Conservation (phyloP, 2,329 filamentous ascomycete species). For the Escovopsis sp. region DNA sequence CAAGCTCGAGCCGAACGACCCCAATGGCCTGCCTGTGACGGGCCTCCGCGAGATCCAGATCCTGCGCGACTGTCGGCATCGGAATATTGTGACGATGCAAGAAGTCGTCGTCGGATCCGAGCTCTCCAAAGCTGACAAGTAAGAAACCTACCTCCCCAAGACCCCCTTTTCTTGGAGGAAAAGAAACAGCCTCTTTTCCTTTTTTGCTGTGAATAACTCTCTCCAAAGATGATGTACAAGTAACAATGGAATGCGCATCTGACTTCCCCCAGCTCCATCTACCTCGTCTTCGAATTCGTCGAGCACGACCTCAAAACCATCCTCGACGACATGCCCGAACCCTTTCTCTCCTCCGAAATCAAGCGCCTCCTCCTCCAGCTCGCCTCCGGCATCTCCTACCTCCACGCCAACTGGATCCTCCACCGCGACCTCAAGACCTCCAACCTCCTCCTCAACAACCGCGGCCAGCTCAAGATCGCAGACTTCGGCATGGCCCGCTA, state of each 20-base stretch:
- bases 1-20: conserved; percentile 70
- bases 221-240: no score
- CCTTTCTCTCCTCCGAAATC: conserved; percentile 81
- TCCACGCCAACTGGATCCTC: conserved; percentile 82
- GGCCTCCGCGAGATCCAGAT: conserved; percentile 90
- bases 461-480: conserved; percentile 84
- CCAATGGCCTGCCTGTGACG: conserved; percentile 70
- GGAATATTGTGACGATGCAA: conserved; percentile 65
- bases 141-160: conserved; percentile 7
- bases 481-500: conserved; percentile 98
- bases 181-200: conserved; percentile 9
- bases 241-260: no score
- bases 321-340: conserved; percentile 85
- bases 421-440: conserved; percentile 89
- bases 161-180: neutral
- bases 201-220: no score
- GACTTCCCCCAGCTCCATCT: conserved; percentile 44
- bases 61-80: conserved; percentile 62
- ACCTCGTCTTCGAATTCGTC: conserved; percentile 91
- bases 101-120: conserved; percentile 72
- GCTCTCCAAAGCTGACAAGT: conserved; percentile 37
- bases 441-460: conserved; percentile 89
- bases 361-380: conserved; percentile 84
- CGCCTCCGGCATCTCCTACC: conserved; percentile 61
- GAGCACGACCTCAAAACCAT: conserved; percentile 93